These are phyloP conservation scores for Boletus sp. DNA, from an alignment of 768 basidiomycete species.

Conservation along the genomic window DNA sequence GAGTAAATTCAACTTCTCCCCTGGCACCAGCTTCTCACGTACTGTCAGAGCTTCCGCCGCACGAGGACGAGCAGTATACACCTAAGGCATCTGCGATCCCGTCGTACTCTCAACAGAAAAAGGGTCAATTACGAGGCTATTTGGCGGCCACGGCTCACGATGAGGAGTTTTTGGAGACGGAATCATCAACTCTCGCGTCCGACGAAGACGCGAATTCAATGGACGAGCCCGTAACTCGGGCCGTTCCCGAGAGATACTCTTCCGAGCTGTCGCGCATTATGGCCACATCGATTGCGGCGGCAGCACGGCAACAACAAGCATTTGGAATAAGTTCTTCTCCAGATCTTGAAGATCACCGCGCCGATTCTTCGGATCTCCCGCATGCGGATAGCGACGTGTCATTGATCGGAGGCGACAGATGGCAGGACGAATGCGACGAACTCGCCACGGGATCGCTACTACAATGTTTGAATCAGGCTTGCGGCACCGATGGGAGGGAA, in stretches of 20 bases:
- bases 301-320: slow-evolving; percentile 47
- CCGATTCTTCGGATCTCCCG: slow-evolving; percentile 17
- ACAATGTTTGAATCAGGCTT: slow-evolving; percentile 13
- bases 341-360: slow-evolving; percentile 1
- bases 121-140: neutral
- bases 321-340: slow-evolving; percentile 51
- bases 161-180: slow-evolving; percentile 7
- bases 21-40: slow-evolving; percentile 6
- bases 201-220: slow-evolving; percentile 16
- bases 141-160: neutral
- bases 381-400: slow-evolving; percentile 50
- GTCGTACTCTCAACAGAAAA: slow-evolving; percentile 8
- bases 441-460: slow-evolving; percentile 32
- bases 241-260: slow-evolving; percentile 17
- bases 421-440: slow-evolving; percentile 38
- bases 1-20: slow-evolving; percentile 2
- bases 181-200: slow-evolving; percentile 13
- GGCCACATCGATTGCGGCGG: slow-evolving; percentile 33
- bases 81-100: slow-evolving; percentile 10
- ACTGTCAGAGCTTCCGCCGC: slow-evolving; percentile 2
- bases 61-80: slow-evolving; percentile 21
- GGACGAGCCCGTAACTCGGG: neutral
- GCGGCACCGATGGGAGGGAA: neutral
- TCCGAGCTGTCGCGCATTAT: slow-evolving; percentile 29
- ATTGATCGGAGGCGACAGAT: slow-evolving; percentile 38